Conservation (phyloP, 129 eudicot genomes). For the Lactuca sativa region DNA sequence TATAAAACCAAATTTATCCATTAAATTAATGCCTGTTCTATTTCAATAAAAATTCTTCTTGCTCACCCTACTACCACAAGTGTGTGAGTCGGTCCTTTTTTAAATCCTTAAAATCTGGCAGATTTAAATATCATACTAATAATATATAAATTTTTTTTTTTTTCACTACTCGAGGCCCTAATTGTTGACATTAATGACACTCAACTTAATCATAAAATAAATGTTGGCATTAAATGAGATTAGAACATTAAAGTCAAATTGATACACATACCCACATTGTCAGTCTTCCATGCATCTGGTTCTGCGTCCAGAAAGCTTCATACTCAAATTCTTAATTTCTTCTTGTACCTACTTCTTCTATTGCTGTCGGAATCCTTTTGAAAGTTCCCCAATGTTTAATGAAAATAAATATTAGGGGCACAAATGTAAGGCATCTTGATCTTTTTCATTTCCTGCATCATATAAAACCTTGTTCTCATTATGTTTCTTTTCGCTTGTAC, state of each 20-base stretch:
- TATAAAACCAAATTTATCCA: no score
- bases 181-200: constrained; percentile 38
- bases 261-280: constrained; percentile 41
- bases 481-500: background rate
- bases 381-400: constrained; percentile 12
- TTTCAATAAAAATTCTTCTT: constrained; percentile 4
- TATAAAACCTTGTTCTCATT: background rate
- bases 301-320: constrained; percentile 32
- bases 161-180: constrained; percentile 33
- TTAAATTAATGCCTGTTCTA: background rate
- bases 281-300: constrained; percentile 44
- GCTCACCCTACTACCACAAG: constrained; percentile 11
- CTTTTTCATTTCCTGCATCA: background rate
- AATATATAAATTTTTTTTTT: background rate
- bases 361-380: constrained; percentile 31
- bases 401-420: constrained; percentile 2
- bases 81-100: constrained; percentile 19
- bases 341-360: constrained; percentile 37
- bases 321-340: constrained; percentile 39
- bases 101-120: constrained; percentile 29
- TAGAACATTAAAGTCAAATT: constrained; percentile 43
- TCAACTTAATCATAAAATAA: constrained; percentile 19
- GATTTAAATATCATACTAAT: constrained; percentile 4
- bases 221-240: constrained; percentile 33
- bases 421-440: background rate